Base-by-base conservation (phyloP, 2,329 filamentous ascomycete genomes). In the Pseudopyrenochaeta lycopersici region DNA sequence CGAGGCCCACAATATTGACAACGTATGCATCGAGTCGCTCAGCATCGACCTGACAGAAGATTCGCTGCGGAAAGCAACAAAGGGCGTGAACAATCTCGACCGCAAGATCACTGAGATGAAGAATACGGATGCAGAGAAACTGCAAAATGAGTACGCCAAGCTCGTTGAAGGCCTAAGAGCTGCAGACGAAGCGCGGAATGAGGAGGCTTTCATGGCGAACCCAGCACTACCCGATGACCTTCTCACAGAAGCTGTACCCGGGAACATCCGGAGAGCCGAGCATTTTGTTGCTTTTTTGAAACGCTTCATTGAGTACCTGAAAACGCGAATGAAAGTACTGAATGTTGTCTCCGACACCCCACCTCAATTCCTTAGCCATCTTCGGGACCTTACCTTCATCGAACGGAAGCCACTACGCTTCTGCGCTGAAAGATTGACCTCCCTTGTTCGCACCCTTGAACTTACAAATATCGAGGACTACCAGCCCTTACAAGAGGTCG, bases 1-100 rank as follows among this genome's bases (percentile, higher is more conserved):
- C 70, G 95, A 99, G 76, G 95, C 95, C 12, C 95, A 99, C 80
- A 99, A 99, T 71, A 99, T 99, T 66, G 95, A 99, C 82, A 99
- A 99, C 72, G 95, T 99, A 54, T 99, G 96, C 74, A 99, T 99
- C 63, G 95, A 99, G 72, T 94, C 95, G 1, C 80, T 98, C 11
- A 99, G 95, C 71, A 98, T 97, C 36, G 95, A 99, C 68, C 86
- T 99, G 52, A 98, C 94, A 0, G 93, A 99, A 72, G 95, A 98
- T 64, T 97, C 94, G 0, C 76, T 99, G 47, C 87, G 93, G 18
- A 96, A 92, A 77, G 95, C 95, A 17, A 93, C 92, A 1, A 85
- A 92, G 61, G 95, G 95, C 4, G 96, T 94, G 11, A 89, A 89
- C 62, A 98, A 96, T 63, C 81, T 99, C 1, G 95, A 99, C 72